Evolutionary conservation across 768 basidiomycete genomes (phyloP), one percentile per base, ranked within the genome.

Genomic region (Kwoniella shandongensis): DNA sequence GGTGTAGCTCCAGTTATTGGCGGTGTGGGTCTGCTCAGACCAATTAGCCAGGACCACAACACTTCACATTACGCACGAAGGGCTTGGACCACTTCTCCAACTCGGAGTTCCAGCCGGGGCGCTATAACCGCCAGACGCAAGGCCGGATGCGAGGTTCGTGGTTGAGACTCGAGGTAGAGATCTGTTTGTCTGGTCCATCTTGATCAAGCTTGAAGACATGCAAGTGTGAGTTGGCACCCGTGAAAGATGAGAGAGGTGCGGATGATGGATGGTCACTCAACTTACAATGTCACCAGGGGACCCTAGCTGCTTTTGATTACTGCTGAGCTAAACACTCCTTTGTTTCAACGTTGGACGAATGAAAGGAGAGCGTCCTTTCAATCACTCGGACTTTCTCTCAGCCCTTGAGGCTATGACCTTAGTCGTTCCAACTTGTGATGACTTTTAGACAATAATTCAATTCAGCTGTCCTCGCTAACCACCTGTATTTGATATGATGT

Each of bases 131-230:
- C 45, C 42, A 15, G 48, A 44, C 5, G 46, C 25, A 18, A 57
- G 11, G 18, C 47, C 38, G 7, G 23, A 29, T 17, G 30, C 36
- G 3, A 55, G 44, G 27, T 55, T 47, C 26, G 45, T 17, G 15
- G 54, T 55, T 4, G 54, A 55, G 2, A 55, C 54, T 23, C 54
- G 44, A 17, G 54, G 54, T 25, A 47, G 54, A 25, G 54, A 44
- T 27, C 30, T 55, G 23, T 20, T 36, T 11, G 23, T 22, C 2
- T 47, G 30, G 18, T 39, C 44, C 54, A 55, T 55, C 4, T 17
- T 18, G 26, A 13, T 18, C 12, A 47, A 1, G n/a, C 27, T n/a
- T 18, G 40, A 18, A 10, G 1, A 42, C 18, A 22, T 22, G 23
- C 10, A 10, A 18, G 7, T 42, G n/a, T 18, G 40, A n/a, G n/a